These are phyloP conservation scores for Luffa acutangula DNA, from an alignment of 306 rosid species.

Conservation along the genomic window DNA sequence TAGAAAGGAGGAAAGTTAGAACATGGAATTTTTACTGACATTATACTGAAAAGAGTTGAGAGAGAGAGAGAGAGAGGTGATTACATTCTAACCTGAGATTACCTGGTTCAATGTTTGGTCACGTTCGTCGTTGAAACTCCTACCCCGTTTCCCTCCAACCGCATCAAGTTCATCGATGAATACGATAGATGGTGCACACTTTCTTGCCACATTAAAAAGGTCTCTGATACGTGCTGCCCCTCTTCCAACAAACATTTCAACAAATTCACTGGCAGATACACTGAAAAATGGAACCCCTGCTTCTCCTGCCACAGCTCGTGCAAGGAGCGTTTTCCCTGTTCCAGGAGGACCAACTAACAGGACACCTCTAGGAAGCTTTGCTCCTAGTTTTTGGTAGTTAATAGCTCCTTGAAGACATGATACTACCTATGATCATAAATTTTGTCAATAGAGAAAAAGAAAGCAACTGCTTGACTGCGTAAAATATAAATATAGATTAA, in stretches of 20 bases:
- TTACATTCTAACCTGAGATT: slow-evolving; percentile 13
- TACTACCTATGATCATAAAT: slow-evolving; percentile 51
- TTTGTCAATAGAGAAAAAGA: slow-evolving; percentile 6
- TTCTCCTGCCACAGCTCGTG: slow-evolving; percentile 98
- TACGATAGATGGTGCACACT: slow-evolving; percentile 69
- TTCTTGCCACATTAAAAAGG: slow-evolving; percentile 75
- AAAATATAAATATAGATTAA: background rate
- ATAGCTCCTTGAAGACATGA: slow-evolving; percentile 86
- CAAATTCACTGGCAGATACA: slow-evolving; percentile 97
- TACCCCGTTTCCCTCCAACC: slow-evolving; percentile 93
- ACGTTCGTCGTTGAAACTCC: slow-evolving; percentile 91
- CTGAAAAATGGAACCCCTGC: slow-evolving; percentile 91
- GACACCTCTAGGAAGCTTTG: slow-evolving; percentile 86
- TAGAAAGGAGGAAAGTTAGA: background rate
- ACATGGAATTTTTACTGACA: background rate
- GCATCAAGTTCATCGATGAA: slow-evolving; percentile 98
- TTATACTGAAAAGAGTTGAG: background rate
- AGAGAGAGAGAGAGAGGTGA: background rate
- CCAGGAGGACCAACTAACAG: slow-evolving; percentile 94
- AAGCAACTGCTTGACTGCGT: background rate
- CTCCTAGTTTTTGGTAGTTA: slow-evolving; percentile 80
- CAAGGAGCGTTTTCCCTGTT: slow-evolving; percentile 91
- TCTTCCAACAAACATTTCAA: slow-evolving; percentile 92
- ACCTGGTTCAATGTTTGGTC: slow-evolving; percentile 94
- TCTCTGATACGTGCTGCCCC: slow-evolving; percentile 96